phyloP scores from a whole-genome alignment of 2,329 filamentous ascomycete genomes.

The Talaromyces pinophilus region DNA sequence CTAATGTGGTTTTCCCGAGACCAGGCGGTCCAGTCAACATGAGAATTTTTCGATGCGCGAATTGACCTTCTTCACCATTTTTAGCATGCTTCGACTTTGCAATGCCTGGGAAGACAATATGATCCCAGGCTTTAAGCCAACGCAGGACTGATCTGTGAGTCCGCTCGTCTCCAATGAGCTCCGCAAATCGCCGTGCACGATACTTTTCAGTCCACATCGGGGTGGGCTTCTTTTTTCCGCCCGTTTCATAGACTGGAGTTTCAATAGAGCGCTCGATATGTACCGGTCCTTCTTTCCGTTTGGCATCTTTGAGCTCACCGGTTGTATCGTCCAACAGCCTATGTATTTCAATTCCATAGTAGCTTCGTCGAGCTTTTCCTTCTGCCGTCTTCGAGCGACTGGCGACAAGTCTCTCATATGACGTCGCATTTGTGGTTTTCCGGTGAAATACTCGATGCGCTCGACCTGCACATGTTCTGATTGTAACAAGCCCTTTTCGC shows the following conservation, averaged over 20 bases:
- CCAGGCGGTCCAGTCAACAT: conserved; percentile 90
- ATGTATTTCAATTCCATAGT: conserved; percentile 93
- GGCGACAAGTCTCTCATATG: conserved; percentile 58
- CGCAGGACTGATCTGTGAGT: conserved; percentile 87
- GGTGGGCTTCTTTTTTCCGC: conserved; percentile 35
- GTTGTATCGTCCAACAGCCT: conserved; percentile 71
- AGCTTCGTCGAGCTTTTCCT: conserved; percentile 63
- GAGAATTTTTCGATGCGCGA: conserved; percentile 80
- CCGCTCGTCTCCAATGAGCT: conserved; percentile 89
- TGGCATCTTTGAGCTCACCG: conserved; percentile 55
- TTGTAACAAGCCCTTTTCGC: conserved; percentile 30
- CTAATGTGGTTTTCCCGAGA: conserved; percentile 91
- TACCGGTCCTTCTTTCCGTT: not conserved
- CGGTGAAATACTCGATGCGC: conserved; percentile 47
- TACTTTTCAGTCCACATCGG: conserved; percentile 96
- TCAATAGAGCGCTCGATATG: conserved; percentile 40
- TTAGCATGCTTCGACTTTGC: conserved; percentile 60
- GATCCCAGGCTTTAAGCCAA: conserved; percentile 94
- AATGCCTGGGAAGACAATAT: conserved; percentile 82
- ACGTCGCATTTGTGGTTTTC: conserved; percentile 36
- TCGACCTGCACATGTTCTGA: conserved; percentile 54
- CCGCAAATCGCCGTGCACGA: conserved; percentile 84
- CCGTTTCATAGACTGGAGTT: conserved; percentile 26
- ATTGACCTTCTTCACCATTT: conserved; percentile 63
- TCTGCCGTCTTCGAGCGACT: conserved; percentile 53